Evolutionary conservation across 768 basidiomycete genomes (phyloP).

Genomic region (Podaxis pistillaris): DNA sequence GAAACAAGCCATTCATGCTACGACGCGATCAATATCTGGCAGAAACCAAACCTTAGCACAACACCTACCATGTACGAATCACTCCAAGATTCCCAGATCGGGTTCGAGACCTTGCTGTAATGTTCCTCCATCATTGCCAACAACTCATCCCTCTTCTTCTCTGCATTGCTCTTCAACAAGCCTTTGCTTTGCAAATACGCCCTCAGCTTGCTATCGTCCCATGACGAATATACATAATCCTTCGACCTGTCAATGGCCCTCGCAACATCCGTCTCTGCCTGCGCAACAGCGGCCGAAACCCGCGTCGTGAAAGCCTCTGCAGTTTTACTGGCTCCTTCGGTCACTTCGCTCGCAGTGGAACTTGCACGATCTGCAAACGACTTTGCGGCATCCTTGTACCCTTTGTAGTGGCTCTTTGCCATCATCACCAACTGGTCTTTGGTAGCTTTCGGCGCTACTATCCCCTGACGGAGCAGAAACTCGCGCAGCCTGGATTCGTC

Average conservation of each 20-base stretch:
- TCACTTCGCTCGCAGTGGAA: constrained; percentile 44
- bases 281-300: constrained; percentile 29
- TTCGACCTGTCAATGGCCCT: constrained; percentile 65
- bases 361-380: constrained; percentile 51
- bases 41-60: not conserved
- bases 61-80: constrained; percentile 75
- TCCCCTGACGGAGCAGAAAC: constrained; percentile 84
- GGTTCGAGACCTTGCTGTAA: constrained; percentile 60
- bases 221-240: constrained; percentile 87
- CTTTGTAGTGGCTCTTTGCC: constrained; percentile 68
- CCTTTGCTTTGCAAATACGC: constrained; percentile 75
- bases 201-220: constrained; percentile 79
- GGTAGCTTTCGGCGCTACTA: constrained; percentile 78
- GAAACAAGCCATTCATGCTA: constrained; percentile 83
- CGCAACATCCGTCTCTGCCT: constrained; percentile 51
- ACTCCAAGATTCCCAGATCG: constrained; percentile 84
- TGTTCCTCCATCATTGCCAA: constrained; percentile 64
- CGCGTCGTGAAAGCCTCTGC: constrained; percentile 34
- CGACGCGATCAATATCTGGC: not conserved
- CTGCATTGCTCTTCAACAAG: constrained; percentile 57
- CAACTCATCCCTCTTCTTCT: constrained; percentile 67
- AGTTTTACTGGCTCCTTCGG: constrained; percentile 37
- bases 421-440: constrained; percentile 77
- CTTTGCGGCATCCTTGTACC: constrained; percentile 59
- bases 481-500: constrained; percentile 79